Evolutionary conservation across 345 rosid genomes (phyloP), one percentile per base, ranked within the genome.

Genomic region (Bruguiera parviflora): DNA sequence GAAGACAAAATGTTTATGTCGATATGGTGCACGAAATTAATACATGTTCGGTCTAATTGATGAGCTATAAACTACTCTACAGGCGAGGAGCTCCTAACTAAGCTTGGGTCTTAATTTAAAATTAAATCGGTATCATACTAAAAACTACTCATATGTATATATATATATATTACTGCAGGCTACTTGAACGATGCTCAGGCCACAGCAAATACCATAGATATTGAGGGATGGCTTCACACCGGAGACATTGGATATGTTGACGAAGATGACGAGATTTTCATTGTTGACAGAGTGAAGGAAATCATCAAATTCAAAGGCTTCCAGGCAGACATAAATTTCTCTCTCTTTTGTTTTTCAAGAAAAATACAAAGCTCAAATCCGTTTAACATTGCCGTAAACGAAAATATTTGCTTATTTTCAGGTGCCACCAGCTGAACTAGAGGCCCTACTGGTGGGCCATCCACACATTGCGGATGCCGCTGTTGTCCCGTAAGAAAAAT

Each of bases 351-450:
- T 27, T 27, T 27, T 27, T 27, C 28, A 27, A 27, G 28, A 27
- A 27, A 27, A 27, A 27, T 1, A 27, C 28, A 32, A 32, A 32
- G 1, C 35, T 32, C 35, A 6, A 32, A 5, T 5, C 35, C 35
- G 7, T 32, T 6, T 32, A 6, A 6, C 35, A 27, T 31, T 31
- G 0, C 5, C 32, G 32, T 31, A 3, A 31, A 31, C 32, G 6
- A 32, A 32, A 6, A 32, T 32, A 32, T 32, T 6, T 32, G 35
- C 35, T 5, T 32, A 32, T 32, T 6, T 32, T 32, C 35, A 88
- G 90, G 98, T 93, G 43, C 91, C 97, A 35, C 98, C 98, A 0
- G 98, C 97, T 6, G 98, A 91, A 79, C 89, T 93, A 13, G 98
- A 93, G 71, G 80, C 90, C 46, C 80, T 92, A 21, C 92, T 90